These are phyloP conservation scores for Parastagonospora nodorum DNA, from an alignment of 2,329 filamentous ascomycete species.

Conservation along the genomic window DNA sequence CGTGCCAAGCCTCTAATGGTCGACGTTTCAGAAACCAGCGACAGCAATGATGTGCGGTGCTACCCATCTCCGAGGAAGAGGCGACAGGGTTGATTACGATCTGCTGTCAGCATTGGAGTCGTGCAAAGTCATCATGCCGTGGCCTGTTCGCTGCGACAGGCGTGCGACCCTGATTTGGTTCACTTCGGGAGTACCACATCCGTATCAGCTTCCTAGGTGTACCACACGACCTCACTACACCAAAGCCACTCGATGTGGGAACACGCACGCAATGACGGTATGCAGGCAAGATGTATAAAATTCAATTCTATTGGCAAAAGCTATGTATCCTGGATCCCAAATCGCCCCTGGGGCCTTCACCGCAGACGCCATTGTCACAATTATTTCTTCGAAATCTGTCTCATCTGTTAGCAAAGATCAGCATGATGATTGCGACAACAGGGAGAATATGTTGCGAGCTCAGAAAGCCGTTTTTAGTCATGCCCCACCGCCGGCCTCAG, in stretches of 20 bases:
- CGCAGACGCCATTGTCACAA: too few relatives aligned
- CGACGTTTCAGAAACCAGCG: slow-evolving; percentile 30
- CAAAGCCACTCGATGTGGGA: too few relatives aligned
- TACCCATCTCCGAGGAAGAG: slow-evolving; percentile 10
- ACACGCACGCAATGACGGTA: neutral
- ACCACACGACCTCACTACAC: too few relatives aligned
- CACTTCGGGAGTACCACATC: neutral
- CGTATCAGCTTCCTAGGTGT: neutral
- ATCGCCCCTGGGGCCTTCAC: too few relatives aligned
- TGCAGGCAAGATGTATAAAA: neutral
- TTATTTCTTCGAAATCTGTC: too few relatives aligned
- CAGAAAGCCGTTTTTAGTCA: slow-evolving; percentile 75
- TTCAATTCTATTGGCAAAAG: too few relatives aligned
- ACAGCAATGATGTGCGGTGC: slow-evolving; percentile 28
- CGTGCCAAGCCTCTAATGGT: slow-evolving; percentile 30
- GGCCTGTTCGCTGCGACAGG: neutral
- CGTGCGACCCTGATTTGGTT: neutral
- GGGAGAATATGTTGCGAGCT: slow-evolving; percentile 38
- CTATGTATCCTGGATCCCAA: too few relatives aligned
- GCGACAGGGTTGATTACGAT: slow-evolving; percentile 2
- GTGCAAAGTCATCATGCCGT: neutral
- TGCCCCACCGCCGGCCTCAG: slow-evolving; percentile 64
- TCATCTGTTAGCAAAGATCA: too few relatives aligned
- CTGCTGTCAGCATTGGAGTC: neutral
- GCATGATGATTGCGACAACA: neutral